phyloP scores from a whole-genome alignment of 1,139 yeast species.

The Debaryomyces udenii region DNA sequence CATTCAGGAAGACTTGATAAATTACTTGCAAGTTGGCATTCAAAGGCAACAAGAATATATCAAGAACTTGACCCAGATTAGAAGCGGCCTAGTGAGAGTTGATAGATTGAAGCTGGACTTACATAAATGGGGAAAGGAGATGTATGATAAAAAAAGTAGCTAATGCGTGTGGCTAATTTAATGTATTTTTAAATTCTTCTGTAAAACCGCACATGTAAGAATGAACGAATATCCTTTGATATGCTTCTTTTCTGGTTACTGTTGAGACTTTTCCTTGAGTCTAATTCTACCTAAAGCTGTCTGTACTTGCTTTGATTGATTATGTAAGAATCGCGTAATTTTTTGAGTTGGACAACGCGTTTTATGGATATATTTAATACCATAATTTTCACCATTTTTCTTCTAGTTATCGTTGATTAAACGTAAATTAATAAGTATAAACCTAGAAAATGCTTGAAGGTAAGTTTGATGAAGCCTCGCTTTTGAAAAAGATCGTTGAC shows the following conservation, averaged over 20 bases:
- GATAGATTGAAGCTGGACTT: slow-evolving; percentile 72
- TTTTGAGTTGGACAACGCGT: slow-evolving; percentile 6
- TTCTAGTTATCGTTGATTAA: neutral
- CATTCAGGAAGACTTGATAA: slow-evolving; percentile 46
- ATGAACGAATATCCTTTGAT: too few species aligned
- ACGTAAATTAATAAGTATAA: slow-evolving; percentile 1
- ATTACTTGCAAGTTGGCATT: slow-evolving; percentile 53
- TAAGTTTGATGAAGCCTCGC: slow-evolving; percentile 89
- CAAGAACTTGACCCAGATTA: slow-evolving; percentile 68
- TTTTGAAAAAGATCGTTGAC: slow-evolving; percentile 89
- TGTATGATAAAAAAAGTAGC: slow-evolving; percentile 63
- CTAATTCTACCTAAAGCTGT: too few species aligned
- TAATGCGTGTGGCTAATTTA: slow-evolving; percentile 9
- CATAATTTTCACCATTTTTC: slow-evolving; percentile 5
- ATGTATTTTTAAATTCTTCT: too few species aligned
- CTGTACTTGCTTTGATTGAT: too few species aligned
- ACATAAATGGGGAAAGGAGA: slow-evolving; percentile 82
- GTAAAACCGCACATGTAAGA: too few species aligned
- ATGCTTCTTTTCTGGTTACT: too few species aligned
- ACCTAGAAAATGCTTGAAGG: slow-evolving; percentile 81
- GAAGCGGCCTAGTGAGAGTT: slow-evolving; percentile 77
- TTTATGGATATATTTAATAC: slow-evolving; percentile 3
- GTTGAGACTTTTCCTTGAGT: neutral
- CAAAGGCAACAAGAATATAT: slow-evolving; percentile 92
- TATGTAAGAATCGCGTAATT: slow-evolving; percentile 7